Evolutionary conservation across 2,329 filamentous ascomycete genomes (phyloP).

Genomic region (Neonectria punicea): DNA sequence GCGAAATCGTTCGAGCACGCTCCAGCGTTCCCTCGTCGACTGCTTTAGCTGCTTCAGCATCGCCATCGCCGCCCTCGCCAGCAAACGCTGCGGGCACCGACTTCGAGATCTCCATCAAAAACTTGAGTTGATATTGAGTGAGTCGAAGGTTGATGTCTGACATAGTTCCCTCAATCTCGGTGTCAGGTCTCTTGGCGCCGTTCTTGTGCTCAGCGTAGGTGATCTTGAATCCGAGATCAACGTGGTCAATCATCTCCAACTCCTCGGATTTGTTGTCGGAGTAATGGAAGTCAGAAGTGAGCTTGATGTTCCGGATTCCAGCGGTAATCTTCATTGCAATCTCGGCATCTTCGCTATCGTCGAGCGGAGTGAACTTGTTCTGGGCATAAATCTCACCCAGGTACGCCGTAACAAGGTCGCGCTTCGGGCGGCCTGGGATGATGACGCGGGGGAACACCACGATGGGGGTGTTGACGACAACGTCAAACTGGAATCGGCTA

Average conservation of each 20-base stretch:
- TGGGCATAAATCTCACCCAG: constrained; percentile 97
- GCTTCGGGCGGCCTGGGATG: constrained; percentile 72
- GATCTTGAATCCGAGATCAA: constrained; percentile 92
- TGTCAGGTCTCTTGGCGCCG: constrained; percentile 83
- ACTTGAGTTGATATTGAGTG: constrained; percentile 91
- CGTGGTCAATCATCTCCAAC: constrained; percentile 95
- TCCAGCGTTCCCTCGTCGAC: constrained; percentile 68
- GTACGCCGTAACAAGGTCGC: constrained; percentile 91
- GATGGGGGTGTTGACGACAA: constrained; percentile 94
- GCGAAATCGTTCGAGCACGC: constrained; percentile 56
- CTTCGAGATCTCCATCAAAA: constrained; percentile 85
- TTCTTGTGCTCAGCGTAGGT: constrained; percentile 88
- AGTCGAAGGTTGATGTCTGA: constrained; percentile 91
- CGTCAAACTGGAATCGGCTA: constrained; percentile 91
- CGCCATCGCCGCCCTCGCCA: constrained; percentile 71
- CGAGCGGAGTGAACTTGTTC: constrained; percentile 88
- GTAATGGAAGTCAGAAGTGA: constrained; percentile 92
- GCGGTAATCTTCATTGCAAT: constrained; percentile 90
- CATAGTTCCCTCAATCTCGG: constrained; percentile 91
- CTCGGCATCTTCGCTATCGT: constrained; percentile 77
- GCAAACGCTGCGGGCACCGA: constrained; percentile 90
- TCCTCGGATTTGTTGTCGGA: constrained; percentile 78
- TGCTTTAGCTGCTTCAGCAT: constrained; percentile 79
- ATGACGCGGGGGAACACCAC: constrained; percentile 90
- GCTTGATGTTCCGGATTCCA: constrained; percentile 89